Base-by-base conservation (phyloP, 805 yeast species). In the Torulaspora delbrueckii region DNA sequence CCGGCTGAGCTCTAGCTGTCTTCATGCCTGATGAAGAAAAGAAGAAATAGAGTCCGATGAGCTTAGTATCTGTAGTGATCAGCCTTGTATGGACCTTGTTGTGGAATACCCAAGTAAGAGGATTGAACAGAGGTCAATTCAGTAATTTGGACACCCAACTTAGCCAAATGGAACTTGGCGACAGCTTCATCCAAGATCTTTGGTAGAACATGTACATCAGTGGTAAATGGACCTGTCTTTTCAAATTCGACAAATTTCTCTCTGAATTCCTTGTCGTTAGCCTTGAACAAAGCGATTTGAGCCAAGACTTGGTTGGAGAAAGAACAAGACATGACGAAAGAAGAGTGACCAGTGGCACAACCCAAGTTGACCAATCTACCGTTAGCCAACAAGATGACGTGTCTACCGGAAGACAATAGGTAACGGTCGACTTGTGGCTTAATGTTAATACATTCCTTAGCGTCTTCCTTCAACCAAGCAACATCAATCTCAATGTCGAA, bases 241-340 rank as follows among this genome's bases (percentile, higher is more conserved):
- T 86, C 78, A 72, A 93, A 91, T 79, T 91, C 98, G 55, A 87
- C 84, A 74, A 73, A 84, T 70, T 82, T 71, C 55, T 77, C 62
- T 74, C 86, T 84, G 87, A 93, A 91, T 54, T 68, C 81, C 51
- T 70, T 74, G 76, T 91, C 89, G 55, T 83, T 66, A 65, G 95
- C 82, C 74, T 89, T 91, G 95, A 78, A 91, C 70, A 90, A 77
- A 65, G 97, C 98, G 67, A 90, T 91, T 79, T 91, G 99, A 63
- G 99, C 99, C 70, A 91, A 80, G 56, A 91, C 98, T 79, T 91
- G 99, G 86, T 91, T 91, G 64, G 97, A 87, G 95, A 91, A 91
- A 46, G 98, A 93, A 78, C 98, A 93, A 54, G 97, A 89, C 99
- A 91, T 91, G 68, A 91, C 99, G 70, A 91, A 91, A 34, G 97